Evolutionary conservation across 1,284 basidiomycete genomes (phyloP).

Genomic region (Albatrellus sp.): DNA sequence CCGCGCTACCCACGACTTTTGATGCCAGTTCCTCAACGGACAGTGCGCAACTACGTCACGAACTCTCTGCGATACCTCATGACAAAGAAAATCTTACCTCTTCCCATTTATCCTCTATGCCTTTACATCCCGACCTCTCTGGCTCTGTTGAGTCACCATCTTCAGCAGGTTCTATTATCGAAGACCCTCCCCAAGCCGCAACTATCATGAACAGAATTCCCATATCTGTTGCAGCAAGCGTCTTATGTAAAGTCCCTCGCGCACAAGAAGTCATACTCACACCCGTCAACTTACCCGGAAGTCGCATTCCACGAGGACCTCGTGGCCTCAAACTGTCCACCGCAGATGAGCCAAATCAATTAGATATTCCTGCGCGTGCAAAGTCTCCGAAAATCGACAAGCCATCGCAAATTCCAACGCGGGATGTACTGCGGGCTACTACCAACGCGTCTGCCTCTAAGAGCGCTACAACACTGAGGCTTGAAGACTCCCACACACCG

Average conservation of each 20-base stretch:
- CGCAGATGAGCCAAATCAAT: not conserved
- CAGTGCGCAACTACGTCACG: not conserved
- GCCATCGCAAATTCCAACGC: not conserved
- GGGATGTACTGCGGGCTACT: not conserved
- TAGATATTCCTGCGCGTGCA: not conserved
- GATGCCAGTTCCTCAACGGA: conserved; percentile 5
- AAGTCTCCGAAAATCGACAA: not conserved
- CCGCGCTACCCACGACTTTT: not conserved
- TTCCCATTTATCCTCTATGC: not conserved
- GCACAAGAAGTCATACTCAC: conserved; percentile 2
- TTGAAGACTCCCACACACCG: not conserved
- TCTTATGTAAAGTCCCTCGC: conserved; percentile 1
- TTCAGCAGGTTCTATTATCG: conserved; percentile 9
- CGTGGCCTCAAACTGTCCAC: conserved; percentile 15
- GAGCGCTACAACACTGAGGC: not conserved
- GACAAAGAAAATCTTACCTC: not conserved
- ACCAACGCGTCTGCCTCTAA: conserved; percentile 2
- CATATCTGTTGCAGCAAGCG: conserved; percentile 1
- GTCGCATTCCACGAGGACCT: conserved; percentile 30
- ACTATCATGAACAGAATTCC: conserved; percentile 11
- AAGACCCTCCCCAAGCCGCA: conserved; percentile 11
- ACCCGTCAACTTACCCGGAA: conserved; percentile 1
- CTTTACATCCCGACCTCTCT: not conserved
- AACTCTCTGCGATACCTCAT: conserved; percentile 1
- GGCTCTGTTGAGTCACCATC: conserved; percentile 6